Evolutionary conservation across 176 grass and related monocot species (phyloP).

Genomic region (Oryza punctata): DNA sequence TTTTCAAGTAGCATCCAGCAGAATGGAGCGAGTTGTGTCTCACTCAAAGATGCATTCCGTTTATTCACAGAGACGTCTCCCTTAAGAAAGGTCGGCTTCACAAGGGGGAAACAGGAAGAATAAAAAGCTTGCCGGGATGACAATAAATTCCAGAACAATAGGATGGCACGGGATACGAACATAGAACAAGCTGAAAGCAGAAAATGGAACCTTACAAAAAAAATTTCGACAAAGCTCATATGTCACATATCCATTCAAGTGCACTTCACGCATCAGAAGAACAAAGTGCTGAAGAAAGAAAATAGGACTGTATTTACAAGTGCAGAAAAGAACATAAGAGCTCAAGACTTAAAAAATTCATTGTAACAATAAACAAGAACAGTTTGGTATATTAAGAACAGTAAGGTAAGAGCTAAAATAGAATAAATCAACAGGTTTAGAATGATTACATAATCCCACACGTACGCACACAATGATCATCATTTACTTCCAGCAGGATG

Average conservation of each 20-base stretch:
- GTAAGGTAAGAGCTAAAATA: not conserved
- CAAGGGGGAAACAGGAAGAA: not conserved
- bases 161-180: not conserved
- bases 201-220: not conserved
- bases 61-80: constrained; percentile 17
- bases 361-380: not conserved
- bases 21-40: not conserved
- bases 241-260: not conserved
- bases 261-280: not conserved
- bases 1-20: not conserved
- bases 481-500: constrained; percentile 11
- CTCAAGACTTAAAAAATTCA: not conserved
- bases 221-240: not conserved
- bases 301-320: not conserved
- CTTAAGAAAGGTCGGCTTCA: not conserved
- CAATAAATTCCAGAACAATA: not conserved
- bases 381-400: not conserved
- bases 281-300: not conserved
- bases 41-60: not conserved
- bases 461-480: not conserved
- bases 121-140: not conserved
- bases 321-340: not conserved
- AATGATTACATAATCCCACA: constrained; percentile 24
- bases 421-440: constrained; percentile 20
- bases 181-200: constrained; percentile 1